These are phyloP conservation scores for Aristolochia californica DNA, from an alignment of 164 flowering plant species.

Conservation along the genomic window DNA sequence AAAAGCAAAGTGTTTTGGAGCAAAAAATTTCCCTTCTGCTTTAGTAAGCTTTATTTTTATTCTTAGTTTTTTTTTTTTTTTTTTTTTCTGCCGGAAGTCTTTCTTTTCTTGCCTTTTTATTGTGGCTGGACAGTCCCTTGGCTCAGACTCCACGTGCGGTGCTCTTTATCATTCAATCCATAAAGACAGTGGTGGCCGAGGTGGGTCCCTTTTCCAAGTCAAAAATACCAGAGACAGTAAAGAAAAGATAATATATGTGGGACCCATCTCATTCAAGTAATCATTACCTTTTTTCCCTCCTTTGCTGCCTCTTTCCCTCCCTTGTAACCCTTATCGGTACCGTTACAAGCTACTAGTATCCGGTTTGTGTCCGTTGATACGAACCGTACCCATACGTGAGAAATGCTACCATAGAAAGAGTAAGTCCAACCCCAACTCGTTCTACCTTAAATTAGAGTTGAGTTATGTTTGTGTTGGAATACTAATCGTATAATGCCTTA, in stretches of 20 bases:
- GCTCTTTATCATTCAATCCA: slow-evolving; percentile 58
- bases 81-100: slow-evolving; percentile 2
- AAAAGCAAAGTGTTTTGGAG: slow-evolving; percentile 14
- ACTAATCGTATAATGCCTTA: too few relatives aligned
- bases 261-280: slow-evolving; percentile 34
- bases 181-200: slow-evolving; percentile 43
- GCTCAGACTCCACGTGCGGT: slow-evolving; percentile 85
- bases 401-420: too few relatives aligned
- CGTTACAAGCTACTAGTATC: too few relatives aligned
- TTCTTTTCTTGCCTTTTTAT: slow-evolving; percentile 13
- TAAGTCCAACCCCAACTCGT: too few relatives aligned
- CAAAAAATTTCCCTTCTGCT: not conserved
- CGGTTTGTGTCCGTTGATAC: too few relatives aligned
- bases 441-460: too few relatives aligned
- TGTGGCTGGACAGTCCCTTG: slow-evolving; percentile 51
- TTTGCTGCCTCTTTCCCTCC: slow-evolving; percentile 10
- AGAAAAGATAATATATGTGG: slow-evolving; percentile 23
- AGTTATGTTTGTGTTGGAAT: too few relatives aligned
- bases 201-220: slow-evolving; percentile 33
- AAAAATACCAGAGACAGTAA: slow-evolving; percentile 19
- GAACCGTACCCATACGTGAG: too few relatives aligned
- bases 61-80: slow-evolving; percentile 1
- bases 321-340: slow-evolving; percentile 4
- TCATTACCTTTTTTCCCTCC: slow-evolving; percentile 20
- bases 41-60: slow-evolving; percentile 1